Percentiles rank a stretch among this genome's conserved stretches.
Conservation (phyloP, 2,329 filamentous ascomycete genomes). For the Stachybotrys echinatus region DNA sequence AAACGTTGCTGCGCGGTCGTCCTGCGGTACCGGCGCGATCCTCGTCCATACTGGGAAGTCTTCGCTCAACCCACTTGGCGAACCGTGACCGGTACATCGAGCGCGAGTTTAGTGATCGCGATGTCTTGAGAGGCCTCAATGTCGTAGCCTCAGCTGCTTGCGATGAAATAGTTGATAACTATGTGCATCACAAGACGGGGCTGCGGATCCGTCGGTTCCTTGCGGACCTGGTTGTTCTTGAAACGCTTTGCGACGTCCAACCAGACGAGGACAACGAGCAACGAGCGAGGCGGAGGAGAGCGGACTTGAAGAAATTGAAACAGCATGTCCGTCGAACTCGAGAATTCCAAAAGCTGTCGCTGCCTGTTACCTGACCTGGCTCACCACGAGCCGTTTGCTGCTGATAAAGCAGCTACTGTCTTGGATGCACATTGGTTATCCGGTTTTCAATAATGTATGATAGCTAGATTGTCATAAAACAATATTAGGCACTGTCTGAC, state of each 20-base stretch:
- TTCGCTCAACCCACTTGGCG: not conserved
- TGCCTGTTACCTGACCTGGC: conserved; percentile 1
- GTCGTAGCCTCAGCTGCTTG: conserved; percentile 52
- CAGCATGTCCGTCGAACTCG: conserved; percentile 27
- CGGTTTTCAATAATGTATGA: not conserved
- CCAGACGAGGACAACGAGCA: conserved; percentile 12
- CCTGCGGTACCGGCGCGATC: conserved; percentile 29
- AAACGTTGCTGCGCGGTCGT: not conserved
- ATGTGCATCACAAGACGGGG: conserved; percentile 46
- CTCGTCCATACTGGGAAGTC: conserved; percentile 22
- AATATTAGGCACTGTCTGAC: not conserved
- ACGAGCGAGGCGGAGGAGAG: conserved; percentile 19
- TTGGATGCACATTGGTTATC: not conserved
- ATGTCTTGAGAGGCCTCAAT: conserved; percentile 49
- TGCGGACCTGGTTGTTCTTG: conserved; percentile 47
- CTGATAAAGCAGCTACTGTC: not conserved
- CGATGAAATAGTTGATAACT: conserved; percentile 46
- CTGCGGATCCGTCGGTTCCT: conserved; percentile 49
- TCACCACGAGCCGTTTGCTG: not conserved
- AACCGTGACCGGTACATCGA: not conserved
- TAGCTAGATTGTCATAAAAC: not conserved
- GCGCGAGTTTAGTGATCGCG: conserved; percentile 33
- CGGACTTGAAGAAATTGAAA: conserved; percentile 29
- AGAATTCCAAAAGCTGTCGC: conserved; percentile 12
- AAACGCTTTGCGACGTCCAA: conserved; percentile 32